These are phyloP conservation scores for Plasmopara halstedii DNA, from an alignment of 352 stramenopile species.

Conservation along the genomic window DNA sequence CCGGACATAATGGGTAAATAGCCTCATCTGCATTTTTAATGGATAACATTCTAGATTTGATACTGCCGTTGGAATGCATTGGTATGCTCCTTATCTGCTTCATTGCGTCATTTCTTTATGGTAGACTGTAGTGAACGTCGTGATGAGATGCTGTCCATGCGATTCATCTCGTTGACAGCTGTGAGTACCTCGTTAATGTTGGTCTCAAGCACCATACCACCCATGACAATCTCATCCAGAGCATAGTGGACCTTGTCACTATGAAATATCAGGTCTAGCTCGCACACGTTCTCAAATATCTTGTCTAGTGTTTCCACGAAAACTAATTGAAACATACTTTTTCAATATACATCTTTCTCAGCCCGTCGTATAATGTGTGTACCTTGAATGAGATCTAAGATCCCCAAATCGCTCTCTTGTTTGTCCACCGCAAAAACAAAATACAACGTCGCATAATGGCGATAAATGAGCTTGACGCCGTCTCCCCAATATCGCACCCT, in stretches of 20 bases:
- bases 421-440: slow-evolving; percentile 99
- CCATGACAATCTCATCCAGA: slow-evolving; percentile 99
- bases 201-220: slow-evolving; percentile 99
- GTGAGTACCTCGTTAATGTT: slow-evolving; percentile 98
- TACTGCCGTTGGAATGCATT: too few species aligned
- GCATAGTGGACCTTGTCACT: slow-evolving; percentile 96
- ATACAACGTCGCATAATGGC: slow-evolving; percentile 99
- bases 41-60: too few species aligned
- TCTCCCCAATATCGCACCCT: slow-evolving; percentile 92
- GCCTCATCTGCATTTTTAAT: too few species aligned
- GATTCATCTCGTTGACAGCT: slow-evolving; percentile 96
- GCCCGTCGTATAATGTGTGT: neutral
- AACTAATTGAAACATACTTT: slow-evolving; percentile 31
- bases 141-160: slow-evolving; percentile 80
- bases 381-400: slow-evolving; percentile 98
- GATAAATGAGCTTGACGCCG: slow-evolving; percentile 98
- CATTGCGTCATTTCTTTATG: slow-evolving; percentile 46
- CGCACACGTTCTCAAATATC: slow-evolving; percentile 99
- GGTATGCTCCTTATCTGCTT: neutral
- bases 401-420: slow-evolving; percentile 98
- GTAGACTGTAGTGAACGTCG: slow-evolving; percentile 68
- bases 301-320: slow-evolving; percentile 97
- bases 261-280: slow-evolving; percentile 99
- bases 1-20: slow-evolving; percentile 16
- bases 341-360: neutral